phyloP scores from a whole-genome alignment of 139 green algal species.

The Diplosphaera chodatii region DNA sequence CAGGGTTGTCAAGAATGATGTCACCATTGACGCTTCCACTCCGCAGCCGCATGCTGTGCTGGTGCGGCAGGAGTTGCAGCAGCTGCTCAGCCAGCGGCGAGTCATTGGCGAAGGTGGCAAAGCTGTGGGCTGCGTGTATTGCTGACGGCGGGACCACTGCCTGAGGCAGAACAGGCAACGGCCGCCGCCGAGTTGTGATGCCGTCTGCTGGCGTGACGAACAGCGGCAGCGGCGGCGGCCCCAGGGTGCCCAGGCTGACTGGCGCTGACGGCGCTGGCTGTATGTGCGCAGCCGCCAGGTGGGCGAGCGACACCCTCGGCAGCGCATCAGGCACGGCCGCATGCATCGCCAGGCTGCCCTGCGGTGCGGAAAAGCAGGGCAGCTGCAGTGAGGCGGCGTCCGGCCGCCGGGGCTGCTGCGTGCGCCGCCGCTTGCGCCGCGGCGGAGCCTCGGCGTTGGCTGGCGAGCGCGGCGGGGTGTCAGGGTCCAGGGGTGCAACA shows the following conservation, averaged over 20 bases:
- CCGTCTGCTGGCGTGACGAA: not conserved
- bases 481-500: too few species aligned
- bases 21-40: too few species aligned
- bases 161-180: not conserved
- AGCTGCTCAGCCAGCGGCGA: not conserved
- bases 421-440: too few species aligned
- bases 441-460: too few species aligned
- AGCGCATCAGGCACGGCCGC: not conserved
- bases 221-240: not conserved
- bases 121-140: not conserved
- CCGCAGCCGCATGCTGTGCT: too few species aligned
- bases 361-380: not conserved
- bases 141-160: too few species aligned
- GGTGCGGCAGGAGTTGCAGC: not conserved
- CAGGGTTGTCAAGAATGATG: too few species aligned
- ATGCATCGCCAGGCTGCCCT: not conserved
- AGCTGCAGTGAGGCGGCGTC: not conserved
- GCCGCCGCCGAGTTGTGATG: not conserved
- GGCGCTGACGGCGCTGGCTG: too few species aligned
- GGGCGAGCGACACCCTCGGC: not conserved
- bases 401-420: too few species aligned
- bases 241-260: not conserved
- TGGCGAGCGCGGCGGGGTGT: too few species aligned
- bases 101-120: not conserved
- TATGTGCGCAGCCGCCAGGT: too few species aligned